phyloP scores from a whole-genome alignment of 2,329 filamentous ascomycete genomes.

The Massarina eburnea region DNA sequence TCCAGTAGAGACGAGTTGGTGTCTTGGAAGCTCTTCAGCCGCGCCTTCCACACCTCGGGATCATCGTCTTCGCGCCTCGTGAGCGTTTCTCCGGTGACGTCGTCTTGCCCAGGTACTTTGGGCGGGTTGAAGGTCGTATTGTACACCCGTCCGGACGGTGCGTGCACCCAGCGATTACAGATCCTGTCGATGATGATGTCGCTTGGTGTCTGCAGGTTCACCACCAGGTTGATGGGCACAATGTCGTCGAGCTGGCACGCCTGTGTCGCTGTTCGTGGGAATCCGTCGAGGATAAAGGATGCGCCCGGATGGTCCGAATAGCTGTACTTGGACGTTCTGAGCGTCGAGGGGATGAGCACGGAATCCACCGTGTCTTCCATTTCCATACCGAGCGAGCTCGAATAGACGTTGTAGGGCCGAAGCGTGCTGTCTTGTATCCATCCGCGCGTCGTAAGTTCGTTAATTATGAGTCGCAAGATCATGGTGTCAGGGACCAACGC shows the following conservation, averaged over 20 bases:
- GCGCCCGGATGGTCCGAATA: slow-evolving; percentile 71
- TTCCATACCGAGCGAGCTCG: slow-evolving; percentile 34
- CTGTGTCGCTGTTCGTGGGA: slow-evolving; percentile 84
- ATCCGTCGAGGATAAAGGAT: slow-evolving; percentile 94
- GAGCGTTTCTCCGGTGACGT: slow-evolving; percentile 85
- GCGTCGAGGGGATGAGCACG: slow-evolving; percentile 44
- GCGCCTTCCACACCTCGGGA: slow-evolving; percentile 78
- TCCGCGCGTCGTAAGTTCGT: slow-evolving; percentile 80
- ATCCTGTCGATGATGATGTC: slow-evolving; percentile 88
- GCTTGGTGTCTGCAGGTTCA: slow-evolving; percentile 82
- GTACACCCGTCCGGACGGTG: slow-evolving; percentile 87
- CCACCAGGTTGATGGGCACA: slow-evolving; percentile 92
- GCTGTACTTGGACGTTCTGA: slow-evolving; percentile 43
- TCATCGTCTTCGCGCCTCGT: slow-evolving; percentile 83
- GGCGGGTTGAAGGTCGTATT: slow-evolving; percentile 93
- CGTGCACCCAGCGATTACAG: slow-evolving; percentile 89
- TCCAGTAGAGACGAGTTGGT: slow-evolving; percentile 82
- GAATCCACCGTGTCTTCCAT: slow-evolving; percentile 42
- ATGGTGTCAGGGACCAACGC: slow-evolving; percentile 88
- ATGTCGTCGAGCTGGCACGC: slow-evolving; percentile 75
- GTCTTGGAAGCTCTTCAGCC: slow-evolving; percentile 83
- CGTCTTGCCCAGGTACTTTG: slow-evolving; percentile 76
- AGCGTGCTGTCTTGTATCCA: slow-evolving; percentile 67
- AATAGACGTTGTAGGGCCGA: slow-evolving; percentile 50
- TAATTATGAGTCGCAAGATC: slow-evolving; percentile 89